Evolutionary conservation across 768 basidiomycete species (phyloP).

Genomic region (Mrakia gelida): DNA sequence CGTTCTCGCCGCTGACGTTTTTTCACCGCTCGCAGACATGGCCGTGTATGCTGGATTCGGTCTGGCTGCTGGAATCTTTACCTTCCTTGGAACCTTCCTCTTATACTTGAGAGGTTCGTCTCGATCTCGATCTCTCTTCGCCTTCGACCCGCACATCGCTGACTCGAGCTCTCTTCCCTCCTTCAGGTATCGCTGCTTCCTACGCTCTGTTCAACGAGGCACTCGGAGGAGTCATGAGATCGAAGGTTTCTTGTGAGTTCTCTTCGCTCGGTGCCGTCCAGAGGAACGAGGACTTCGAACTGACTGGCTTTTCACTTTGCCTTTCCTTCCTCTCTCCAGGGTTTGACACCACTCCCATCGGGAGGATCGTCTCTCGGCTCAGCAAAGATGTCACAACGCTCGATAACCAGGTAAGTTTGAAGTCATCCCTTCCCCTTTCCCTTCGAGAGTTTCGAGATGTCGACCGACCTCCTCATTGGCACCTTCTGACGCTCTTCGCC

Average conservation of each 20-base stretch:
- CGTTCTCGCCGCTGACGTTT: neutral
- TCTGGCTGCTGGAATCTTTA: constrained; percentile 44
- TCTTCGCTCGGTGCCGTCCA: neutral
- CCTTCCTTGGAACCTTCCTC: constrained; percentile 47
- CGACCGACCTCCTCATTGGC: no score
- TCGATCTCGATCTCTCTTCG: neutral
- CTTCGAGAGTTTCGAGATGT: no score
- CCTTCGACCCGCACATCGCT: neutral
- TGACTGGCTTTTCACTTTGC: neutral
- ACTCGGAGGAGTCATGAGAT: constrained; percentile 56
- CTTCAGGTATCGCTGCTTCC: constrained; percentile 44
- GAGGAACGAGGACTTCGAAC: neutral
- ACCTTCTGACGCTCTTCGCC: no score
- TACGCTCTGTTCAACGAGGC: constrained; percentile 56
- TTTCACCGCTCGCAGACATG: constrained; percentile 50
- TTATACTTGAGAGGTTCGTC: constrained; percentile 32
- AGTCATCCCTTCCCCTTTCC: no score
- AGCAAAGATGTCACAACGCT: constrained; percentile 51
- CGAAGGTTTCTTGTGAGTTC: constrained; percentile 37
- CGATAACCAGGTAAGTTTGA: constrained; percentile 50
- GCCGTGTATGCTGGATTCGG: constrained; percentile 48
- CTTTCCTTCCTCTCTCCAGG: neutral
- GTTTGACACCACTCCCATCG: constrained; percentile 29
- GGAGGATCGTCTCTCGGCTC: constrained; percentile 22
- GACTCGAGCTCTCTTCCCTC: neutral